Conservation (phyloP, 1,284 basidiomycete genomes). For the Bothia castanella region DNA sequence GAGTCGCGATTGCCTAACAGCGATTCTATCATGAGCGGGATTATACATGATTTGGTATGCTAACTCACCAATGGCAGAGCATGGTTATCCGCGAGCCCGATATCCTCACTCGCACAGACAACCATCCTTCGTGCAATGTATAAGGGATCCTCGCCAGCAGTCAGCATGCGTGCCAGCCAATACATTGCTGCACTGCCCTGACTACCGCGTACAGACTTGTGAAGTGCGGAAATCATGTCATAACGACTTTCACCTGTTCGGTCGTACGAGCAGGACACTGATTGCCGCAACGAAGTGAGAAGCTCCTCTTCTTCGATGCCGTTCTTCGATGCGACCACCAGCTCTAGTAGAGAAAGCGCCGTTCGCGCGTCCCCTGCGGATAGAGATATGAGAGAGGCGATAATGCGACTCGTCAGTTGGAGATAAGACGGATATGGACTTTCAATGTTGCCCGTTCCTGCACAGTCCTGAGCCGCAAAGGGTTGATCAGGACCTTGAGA, state of each 20-base stretch:
- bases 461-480: too few species aligned
- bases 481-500: slow-evolving; percentile 17
- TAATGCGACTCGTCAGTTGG: slow-evolving; percentile 47
- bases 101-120: slow-evolving; percentile 83
- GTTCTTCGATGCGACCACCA: slow-evolving; percentile 47
- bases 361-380: slow-evolving; percentile 69
- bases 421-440: slow-evolving; percentile 35
- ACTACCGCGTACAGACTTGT: slow-evolving; percentile 82
- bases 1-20: slow-evolving; percentile 67
- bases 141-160: slow-evolving; percentile 84
- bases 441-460: slow-evolving; percentile 9
- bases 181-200: slow-evolving; percentile 83
- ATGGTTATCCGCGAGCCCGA: slow-evolving; percentile 73
- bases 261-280: slow-evolving; percentile 65
- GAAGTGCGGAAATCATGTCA: slow-evolving; percentile 85
- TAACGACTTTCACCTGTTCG: slow-evolving; percentile 75
- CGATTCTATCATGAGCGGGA: background rate
- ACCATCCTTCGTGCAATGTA: slow-evolving; percentile 81
- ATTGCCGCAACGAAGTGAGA: slow-evolving; percentile 48
- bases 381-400: slow-evolving; percentile 52
- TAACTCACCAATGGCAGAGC: slow-evolving; percentile 64
- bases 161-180: slow-evolving; percentile 83
- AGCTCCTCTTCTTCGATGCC: slow-evolving; percentile 43
- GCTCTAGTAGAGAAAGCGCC: slow-evolving; percentile 63
- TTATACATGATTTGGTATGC: background rate